Evolutionary conservation across 179 eudicot species (phyloP).

Genomic region (Beta lomatogona): DNA sequence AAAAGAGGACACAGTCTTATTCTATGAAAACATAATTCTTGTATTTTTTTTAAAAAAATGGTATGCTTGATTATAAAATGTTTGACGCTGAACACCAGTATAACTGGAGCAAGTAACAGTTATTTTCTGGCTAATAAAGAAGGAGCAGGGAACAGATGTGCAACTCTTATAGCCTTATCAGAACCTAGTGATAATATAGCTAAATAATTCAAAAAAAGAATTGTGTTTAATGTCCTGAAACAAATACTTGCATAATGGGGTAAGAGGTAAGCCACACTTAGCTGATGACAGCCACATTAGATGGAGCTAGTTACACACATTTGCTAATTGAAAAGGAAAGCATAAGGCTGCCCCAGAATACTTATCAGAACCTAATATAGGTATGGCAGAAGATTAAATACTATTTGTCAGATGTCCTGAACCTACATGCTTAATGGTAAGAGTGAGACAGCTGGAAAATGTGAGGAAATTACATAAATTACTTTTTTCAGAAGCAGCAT

Average conservation of each 20-base stretch:
- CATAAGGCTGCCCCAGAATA: not conserved
- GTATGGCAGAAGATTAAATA: not conserved
- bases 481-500: constrained; percentile 5
- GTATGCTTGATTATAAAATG: not conserved
- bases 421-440: not conserved
- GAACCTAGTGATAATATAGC: not conserved
- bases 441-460: not conserved
- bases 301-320: not conserved
- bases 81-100: not conserved
- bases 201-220: not conserved
- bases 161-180: not conserved
- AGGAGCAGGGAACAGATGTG: not conserved
- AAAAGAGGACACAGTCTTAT: not conserved
- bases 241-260: too few relatives aligned
- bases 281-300: not conserved
- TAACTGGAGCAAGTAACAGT: not conserved
- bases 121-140: not conserved
- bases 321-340: not conserved
- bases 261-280: not conserved
- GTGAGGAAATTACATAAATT: not conserved
- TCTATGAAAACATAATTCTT: not conserved
- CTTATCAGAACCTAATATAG: not conserved
- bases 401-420: not conserved
- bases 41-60: too few relatives aligned
- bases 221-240: too few relatives aligned